phyloP scores from a whole-genome alignment of 1,284 basidiomycete species.

The Trichosporon sp. region DNA sequence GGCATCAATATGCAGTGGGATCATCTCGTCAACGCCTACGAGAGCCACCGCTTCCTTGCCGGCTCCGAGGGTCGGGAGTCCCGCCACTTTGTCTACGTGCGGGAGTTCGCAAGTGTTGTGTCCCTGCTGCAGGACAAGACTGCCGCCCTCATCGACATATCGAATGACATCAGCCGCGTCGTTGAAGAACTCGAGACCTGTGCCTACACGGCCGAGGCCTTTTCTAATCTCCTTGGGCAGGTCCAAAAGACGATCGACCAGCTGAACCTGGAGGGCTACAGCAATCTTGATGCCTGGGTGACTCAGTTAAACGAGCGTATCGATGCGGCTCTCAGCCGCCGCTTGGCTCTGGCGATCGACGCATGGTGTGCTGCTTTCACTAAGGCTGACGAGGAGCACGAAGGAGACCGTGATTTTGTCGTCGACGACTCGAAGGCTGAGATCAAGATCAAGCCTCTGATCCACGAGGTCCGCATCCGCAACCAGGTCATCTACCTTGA shows the following conservation, averaged over 20 bases:
- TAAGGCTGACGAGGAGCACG: slow-evolving; percentile 66
- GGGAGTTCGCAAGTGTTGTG: slow-evolving; percentile 90
- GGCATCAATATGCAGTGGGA: slow-evolving; percentile 95
- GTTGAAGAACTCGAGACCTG: slow-evolving; percentile 88
- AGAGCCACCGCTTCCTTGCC: slow-evolving; percentile 72
- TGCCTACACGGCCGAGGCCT: slow-evolving; percentile 77
- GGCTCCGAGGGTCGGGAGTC: slow-evolving; percentile 75
- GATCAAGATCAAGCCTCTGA: slow-evolving; percentile 68
- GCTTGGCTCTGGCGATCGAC: slow-evolving; percentile 76
- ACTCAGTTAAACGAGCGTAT: slow-evolving; percentile 83
- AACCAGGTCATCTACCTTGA: slow-evolving; percentile 99
- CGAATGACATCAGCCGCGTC: slow-evolving; percentile 78
- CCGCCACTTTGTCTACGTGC: slow-evolving; percentile 87
- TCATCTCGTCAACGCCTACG: slow-evolving; percentile 89
- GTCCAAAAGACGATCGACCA: slow-evolving; percentile 93
- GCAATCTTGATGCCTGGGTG: slow-evolving; percentile 97
- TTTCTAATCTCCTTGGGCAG: slow-evolving; percentile 73
- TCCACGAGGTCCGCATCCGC: slow-evolving; percentile 95
- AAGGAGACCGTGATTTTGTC: slow-evolving; percentile 69
- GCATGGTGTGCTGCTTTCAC: slow-evolving; percentile 88
- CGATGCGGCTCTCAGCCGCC: slow-evolving; percentile 76
- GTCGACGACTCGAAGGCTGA: slow-evolving; percentile 25
- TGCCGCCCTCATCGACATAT: slow-evolving; percentile 86
- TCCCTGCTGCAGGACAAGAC: slow-evolving; percentile 93
- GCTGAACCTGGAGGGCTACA: slow-evolving; percentile 93